phyloP scores from a whole-genome alignment of 306 rosid genomes.

The Crotalaria pallida region DNA sequence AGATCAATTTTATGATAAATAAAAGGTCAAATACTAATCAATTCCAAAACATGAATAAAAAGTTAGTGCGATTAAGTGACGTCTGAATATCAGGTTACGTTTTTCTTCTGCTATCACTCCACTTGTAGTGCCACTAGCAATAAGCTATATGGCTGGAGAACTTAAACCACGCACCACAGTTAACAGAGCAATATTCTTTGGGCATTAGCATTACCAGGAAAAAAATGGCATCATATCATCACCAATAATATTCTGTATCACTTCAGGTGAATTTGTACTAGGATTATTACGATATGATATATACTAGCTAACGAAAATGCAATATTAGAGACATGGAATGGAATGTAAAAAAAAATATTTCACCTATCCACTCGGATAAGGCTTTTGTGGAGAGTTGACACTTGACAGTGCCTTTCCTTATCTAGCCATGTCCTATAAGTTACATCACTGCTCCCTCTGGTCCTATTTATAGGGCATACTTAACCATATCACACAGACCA shows the following conservation, averaged over 20 bases:
- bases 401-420: background rate
- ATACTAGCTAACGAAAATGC: background rate
- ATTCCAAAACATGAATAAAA: background rate
- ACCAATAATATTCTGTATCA: background rate
- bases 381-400: slow-evolving; percentile 18
- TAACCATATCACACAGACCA: too few relatives aligned
- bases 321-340: background rate
- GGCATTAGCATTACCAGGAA: background rate
- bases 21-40: background rate
- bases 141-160: background rate
- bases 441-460: background rate
- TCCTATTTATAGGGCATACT: too few relatives aligned
- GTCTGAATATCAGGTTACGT: background rate
- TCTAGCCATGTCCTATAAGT: background rate
- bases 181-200: background rate
- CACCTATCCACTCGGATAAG: background rate
- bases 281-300: background rate
- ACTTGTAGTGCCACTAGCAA: background rate
- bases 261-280: slow-evolving; percentile 9
- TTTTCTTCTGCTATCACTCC: slow-evolving; percentile 1
- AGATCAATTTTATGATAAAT: background rate
- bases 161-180: background rate
- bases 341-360: background rate
- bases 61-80: background rate
- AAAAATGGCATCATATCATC: background rate